Base-by-base conservation (phyloP, 108 stramenopile species). In the Fragilariopsis cylindrus region DNA sequence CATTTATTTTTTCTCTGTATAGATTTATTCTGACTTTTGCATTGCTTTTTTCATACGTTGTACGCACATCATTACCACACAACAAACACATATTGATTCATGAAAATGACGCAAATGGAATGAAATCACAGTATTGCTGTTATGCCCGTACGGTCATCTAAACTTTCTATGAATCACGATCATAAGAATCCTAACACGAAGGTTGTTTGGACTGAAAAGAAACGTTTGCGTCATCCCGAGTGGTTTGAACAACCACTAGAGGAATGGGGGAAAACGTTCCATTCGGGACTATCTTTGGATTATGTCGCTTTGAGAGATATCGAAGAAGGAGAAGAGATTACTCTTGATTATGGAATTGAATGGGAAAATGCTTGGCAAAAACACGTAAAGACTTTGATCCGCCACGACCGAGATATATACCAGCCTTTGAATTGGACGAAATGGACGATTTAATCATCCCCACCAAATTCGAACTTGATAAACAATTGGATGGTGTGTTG, bases 281-380 rank as follows among this genome's bases (percentile, higher is more conserved):
- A 68, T 70, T 13, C 68, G 7, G 91, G 91, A 6, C 57, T 93
- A 49, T 74, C 87, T 4, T 52, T 92, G 16, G 88, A 95, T 48
- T 83, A 85, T 69, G 84, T 95, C 2, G 93, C 93, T 13, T 71
- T 87, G 7, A 68, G 91, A 5, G 90, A 92, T 60, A 91, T 95
- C 71, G 68, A 82, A 47, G 78, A 81, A 50, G 88, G 87, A 3
- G 93, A 95, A 81, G 93, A 95, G 65, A 65, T 94, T 8, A 79
- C 87, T 7, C 47, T 92, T 44, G 88, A 94, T 78, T 91, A 91
- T 69, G 93, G 93, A 11, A 50, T 77, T 0, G 84, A 72, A 4
- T 94, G 90, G 90, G 78, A 87, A 12, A 54, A 58, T 9, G 93
- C 89, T 6, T 94, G 93, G 93, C 50, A 88, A 19, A 60, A 75